These are phyloP conservation scores for Selaginella tamariscina DNA, from an alignment of 75 land plant genomes.

Conservation along the genomic window DNA sequence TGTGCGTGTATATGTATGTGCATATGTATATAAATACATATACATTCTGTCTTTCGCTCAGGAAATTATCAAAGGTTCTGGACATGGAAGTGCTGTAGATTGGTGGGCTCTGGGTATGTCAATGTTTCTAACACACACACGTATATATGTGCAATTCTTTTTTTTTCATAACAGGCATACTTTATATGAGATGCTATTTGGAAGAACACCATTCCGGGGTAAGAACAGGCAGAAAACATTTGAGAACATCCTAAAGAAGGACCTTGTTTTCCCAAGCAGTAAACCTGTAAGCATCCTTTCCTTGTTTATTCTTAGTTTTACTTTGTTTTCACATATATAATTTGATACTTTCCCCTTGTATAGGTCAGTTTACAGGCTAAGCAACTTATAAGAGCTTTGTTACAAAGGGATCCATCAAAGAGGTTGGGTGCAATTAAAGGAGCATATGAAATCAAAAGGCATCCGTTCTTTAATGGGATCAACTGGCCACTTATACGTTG, in stretches of 20 bases:
- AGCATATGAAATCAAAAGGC: slow-evolving; percentile 56
- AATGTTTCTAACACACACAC: background rate
- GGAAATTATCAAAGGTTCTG: background rate
- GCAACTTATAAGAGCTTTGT: slow-evolving; percentile 44
- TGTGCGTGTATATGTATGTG: background rate
- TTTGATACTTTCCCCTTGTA: background rate
- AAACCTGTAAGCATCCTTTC: slow-evolving; percentile 43
- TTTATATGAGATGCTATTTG: slow-evolving; percentile 95
- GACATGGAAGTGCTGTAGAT: background rate
- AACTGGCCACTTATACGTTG: slow-evolving; percentile 88
- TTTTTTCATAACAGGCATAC: slow-evolving; percentile 40
- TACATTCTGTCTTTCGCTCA: background rate
- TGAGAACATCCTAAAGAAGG: slow-evolving; percentile 74
- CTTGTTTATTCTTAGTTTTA: background rate
- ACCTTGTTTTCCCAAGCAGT: slow-evolving; percentile 76
- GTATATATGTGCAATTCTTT: background rate
- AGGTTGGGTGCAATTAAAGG: slow-evolving; percentile 54
- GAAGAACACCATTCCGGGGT: slow-evolving; percentile 88
- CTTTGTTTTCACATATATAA: background rate
- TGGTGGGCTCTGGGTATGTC: background rate
- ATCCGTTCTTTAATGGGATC: slow-evolving; percentile 66
- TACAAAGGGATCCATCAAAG: slow-evolving; percentile 45
- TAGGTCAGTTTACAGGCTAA: slow-evolving; percentile 71
- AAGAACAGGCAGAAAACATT: slow-evolving; percentile 88
- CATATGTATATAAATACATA: background rate